Evolutionary conservation across 495 filamentous ascomycete genomes (phyloP).

Genomic region (Letharia lupina): DNA sequence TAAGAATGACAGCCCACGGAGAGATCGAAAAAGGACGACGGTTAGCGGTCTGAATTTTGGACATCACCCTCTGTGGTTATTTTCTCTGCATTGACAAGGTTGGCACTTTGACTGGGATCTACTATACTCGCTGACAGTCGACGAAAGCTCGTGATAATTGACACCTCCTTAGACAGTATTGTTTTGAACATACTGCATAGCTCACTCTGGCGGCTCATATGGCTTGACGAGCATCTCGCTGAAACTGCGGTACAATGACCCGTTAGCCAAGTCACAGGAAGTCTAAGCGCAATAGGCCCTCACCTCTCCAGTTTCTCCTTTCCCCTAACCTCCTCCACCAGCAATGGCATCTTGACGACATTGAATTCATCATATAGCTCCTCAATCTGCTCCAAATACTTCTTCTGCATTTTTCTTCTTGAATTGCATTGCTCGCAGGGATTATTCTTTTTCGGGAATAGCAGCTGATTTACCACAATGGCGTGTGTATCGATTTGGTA

Average conservation of each 20-base stretch:
- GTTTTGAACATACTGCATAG: neutral
- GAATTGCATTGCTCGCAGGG: slow-evolving; percentile 94
- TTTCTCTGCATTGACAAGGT: neutral
- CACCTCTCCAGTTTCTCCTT: slow-evolving; percentile 84
- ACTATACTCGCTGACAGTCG: neutral
- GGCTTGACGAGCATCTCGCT: slow-evolving; percentile 87
- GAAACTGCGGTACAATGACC: slow-evolving; percentile 44
- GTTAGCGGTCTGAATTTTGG: neutral
- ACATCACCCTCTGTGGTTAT: neutral
- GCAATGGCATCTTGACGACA: slow-evolving; percentile 91
- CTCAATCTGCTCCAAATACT: slow-evolving; percentile 97
- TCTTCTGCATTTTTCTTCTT: slow-evolving; percentile 96
- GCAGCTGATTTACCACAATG: slow-evolving; percentile 96
- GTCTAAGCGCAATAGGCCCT: neutral
- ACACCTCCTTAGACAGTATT: neutral
- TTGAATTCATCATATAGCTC: slow-evolving; percentile 99
- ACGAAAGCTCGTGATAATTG: neutral
- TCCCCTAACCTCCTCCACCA: slow-evolving; percentile 91
- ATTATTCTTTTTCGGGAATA: slow-evolving; percentile 82
- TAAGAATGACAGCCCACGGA: neutral
- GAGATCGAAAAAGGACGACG: neutral
- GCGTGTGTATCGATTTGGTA: slow-evolving; percentile 94
- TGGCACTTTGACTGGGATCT: neutral
- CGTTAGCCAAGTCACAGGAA: slow-evolving; percentile 1
- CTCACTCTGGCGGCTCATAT: slow-evolving; percentile 66